Percentiles rank a stretch among this genome's conserved stretches.
These are phyloP conservation scores for Niveomyces coronatus DNA, from an alignment of 2,329 filamentous ascomycete genomes.

Conservation along the genomic window DNA sequence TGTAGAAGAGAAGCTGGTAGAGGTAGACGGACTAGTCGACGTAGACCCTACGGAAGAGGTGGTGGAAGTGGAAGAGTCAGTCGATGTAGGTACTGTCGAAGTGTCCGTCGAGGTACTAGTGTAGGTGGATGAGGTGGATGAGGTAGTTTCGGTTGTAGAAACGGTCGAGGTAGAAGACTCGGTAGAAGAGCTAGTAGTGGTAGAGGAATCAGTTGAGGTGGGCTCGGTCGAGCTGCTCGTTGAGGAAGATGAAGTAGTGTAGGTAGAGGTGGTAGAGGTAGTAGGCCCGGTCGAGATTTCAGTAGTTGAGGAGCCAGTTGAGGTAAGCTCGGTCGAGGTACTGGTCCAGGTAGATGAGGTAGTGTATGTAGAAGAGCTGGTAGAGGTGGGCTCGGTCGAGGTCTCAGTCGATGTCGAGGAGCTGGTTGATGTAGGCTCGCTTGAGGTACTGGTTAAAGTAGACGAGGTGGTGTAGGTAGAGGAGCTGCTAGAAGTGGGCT, in stretches of 20 bases:
- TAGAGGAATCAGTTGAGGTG: neutral
- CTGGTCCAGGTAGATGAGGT: too few species aligned
- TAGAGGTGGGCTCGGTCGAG: neutral
- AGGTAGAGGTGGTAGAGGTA: neutral
- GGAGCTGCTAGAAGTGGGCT: neutral
- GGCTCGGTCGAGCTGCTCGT: neutral
- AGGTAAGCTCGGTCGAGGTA: neutral
- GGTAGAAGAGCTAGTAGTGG: neutral
- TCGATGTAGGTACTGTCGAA: neutral
- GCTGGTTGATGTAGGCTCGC: neutral
- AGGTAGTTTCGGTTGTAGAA: too few species aligned
- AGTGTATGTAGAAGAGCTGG: too few species aligned
- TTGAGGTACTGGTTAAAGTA: neutral
- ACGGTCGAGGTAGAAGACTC: neutral
- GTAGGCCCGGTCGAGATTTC: too few species aligned
- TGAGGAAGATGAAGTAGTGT: too few species aligned
- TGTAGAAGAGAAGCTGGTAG: neutral
- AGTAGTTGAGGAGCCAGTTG: neutral
- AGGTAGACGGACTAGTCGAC: constrained; percentile 2
- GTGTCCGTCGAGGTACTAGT: neutral
- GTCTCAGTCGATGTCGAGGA: neutral
- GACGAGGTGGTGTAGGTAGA: neutral
- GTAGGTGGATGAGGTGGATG: too few species aligned
- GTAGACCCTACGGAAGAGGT: constrained; percentile 10
- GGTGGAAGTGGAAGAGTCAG: neutral